Evolutionary conservation across 371 early-diverging fungal species (phyloP).

Genomic region (Circinella umbellata): DNA sequence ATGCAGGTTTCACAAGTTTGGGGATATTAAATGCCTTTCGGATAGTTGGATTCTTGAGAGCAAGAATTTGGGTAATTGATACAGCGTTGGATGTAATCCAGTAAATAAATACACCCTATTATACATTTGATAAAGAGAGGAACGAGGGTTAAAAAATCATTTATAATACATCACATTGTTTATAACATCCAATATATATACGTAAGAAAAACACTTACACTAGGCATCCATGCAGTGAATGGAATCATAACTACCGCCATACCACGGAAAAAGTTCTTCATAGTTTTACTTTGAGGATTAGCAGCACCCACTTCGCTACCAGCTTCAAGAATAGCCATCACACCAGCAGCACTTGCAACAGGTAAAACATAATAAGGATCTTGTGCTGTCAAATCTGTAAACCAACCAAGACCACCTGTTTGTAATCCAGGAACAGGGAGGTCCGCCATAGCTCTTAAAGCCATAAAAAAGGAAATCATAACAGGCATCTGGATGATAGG

Average conservation of each 20-base stretch:
- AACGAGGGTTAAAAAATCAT: too few relatives aligned
- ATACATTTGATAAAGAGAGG: too few relatives aligned
- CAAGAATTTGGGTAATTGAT: constrained; percentile 72
- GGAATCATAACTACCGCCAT: constrained; percentile 67
- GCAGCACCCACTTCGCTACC: constrained; percentile 62
- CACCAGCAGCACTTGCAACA: constrained; percentile 69
- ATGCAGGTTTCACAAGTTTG: constrained; percentile 49
- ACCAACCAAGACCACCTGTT: constrained; percentile 84
- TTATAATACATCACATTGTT: too few relatives aligned
- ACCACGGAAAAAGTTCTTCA: constrained; percentile 76
- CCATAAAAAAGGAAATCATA: constrained; percentile 90
- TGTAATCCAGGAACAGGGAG: constrained; percentile 84
- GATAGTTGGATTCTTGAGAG: constrained; percentile 64
- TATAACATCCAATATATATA: neutral
- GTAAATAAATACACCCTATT: constrained; percentile 81
- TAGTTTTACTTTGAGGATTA: constrained; percentile 48
- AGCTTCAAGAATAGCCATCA: constrained; percentile 81
- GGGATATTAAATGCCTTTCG: constrained; percentile 65
- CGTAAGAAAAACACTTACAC: constrained; percentile 53
- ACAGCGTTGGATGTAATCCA: constrained; percentile 82
- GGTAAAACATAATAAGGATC: constrained; percentile 91
- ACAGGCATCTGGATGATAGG: constrained; percentile 84
- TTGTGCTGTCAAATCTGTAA: constrained; percentile 77
- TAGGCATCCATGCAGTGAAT: constrained; percentile 77
- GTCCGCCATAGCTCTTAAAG: constrained; percentile 80